phyloP scores from a whole-genome alignment of 345 rosid species.

The Physaria fendleri region DNA sequence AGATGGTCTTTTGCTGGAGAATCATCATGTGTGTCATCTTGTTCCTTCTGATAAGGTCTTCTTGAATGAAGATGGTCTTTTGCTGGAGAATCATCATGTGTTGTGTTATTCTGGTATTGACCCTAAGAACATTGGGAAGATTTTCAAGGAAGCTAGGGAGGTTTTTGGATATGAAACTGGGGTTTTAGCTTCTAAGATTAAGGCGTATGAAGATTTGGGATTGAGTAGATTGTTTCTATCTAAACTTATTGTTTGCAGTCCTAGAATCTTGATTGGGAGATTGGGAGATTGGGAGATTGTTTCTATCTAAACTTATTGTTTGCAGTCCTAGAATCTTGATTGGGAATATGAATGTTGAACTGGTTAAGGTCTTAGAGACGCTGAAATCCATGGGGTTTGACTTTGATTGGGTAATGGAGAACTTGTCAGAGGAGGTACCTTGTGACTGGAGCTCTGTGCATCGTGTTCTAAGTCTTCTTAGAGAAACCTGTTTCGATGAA shows the following conservation, averaged over 20 bases:
- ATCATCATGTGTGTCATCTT: no score
- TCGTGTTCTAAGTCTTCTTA: conserved; percentile 39
- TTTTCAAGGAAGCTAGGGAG: conserved; percentile 49
- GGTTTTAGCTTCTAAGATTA: conserved; percentile 50
- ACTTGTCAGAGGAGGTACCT: conserved; percentile 33
- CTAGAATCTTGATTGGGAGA: conserved; percentile 49
- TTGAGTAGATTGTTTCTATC: conserved; percentile 34
- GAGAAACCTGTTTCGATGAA: conserved; percentile 26
- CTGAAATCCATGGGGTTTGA: conserved; percentile 48
- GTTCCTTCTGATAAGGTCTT: conserved; percentile 50
- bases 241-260: conserved; percentile 45
- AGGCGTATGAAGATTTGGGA: conserved; percentile 59
- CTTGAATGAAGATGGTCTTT: conserved; percentile 51
- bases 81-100: conserved; percentile 60
- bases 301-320: conserved; percentile 39
- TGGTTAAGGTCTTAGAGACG: conserved; percentile 39
- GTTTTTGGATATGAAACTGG: conserved; percentile 49
- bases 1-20: conserved; percentile 54
- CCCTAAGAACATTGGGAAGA: conserved; percentile 49
- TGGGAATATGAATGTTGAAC: conserved; percentile 44
- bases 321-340: conserved; percentile 46
- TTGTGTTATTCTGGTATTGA: conserved; percentile 55
- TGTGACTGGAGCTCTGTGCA: conserved; percentile 56
- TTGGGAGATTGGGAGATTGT: conserved; percentile 36
- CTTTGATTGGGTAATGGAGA: conserved; percentile 43